Evolutionary conservation across 176 grass and related monocot genomes (phyloP).

Genomic region (Phyllostachys edulis): DNA sequence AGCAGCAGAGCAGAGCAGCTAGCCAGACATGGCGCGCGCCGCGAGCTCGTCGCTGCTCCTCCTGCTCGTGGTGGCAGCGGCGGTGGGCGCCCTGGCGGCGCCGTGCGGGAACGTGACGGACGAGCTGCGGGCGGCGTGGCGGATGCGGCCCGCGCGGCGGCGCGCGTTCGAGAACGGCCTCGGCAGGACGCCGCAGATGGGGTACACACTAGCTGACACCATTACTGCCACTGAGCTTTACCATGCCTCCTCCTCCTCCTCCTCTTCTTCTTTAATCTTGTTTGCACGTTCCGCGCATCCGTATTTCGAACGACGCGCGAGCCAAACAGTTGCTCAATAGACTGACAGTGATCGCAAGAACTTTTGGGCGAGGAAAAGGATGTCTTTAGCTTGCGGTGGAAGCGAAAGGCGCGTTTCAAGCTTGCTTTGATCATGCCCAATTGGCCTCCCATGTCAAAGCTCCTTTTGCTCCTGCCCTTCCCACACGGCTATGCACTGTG

Average conservation of each 20-base stretch:
- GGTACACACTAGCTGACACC: constrained; percentile 39
- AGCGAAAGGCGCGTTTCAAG: constrained; percentile 1
- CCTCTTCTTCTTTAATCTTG: neutral
- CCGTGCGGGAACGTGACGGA: constrained; percentile 38
- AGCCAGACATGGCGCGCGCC: constrained; percentile 34
- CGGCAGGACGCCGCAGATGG: constrained; percentile 84
- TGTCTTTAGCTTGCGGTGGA: constrained; percentile 27
- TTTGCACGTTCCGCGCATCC: neutral
- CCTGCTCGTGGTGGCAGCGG: neutral
- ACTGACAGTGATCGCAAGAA: neutral
- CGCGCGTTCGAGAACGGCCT: constrained; percentile 57
- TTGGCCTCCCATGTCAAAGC: neutral
- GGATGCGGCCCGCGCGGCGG: constrained; percentile 18
- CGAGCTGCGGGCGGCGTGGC: constrained; percentile 28
- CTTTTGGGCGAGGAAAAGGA: neutral
- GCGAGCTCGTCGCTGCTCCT: neutral
- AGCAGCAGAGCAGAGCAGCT: neutral
- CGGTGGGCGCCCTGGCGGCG: neutral
- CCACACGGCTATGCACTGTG: neutral
- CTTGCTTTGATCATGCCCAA: constrained; percentile 3
- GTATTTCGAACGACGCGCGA: neutral
- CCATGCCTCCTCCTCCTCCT: neutral
- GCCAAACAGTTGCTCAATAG: neutral
- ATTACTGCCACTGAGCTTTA: neutral
- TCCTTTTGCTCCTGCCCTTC: neutral